Conservation (phyloP, 208 protist genomes). For the Acanthamoeba lenticulata region DNA sequence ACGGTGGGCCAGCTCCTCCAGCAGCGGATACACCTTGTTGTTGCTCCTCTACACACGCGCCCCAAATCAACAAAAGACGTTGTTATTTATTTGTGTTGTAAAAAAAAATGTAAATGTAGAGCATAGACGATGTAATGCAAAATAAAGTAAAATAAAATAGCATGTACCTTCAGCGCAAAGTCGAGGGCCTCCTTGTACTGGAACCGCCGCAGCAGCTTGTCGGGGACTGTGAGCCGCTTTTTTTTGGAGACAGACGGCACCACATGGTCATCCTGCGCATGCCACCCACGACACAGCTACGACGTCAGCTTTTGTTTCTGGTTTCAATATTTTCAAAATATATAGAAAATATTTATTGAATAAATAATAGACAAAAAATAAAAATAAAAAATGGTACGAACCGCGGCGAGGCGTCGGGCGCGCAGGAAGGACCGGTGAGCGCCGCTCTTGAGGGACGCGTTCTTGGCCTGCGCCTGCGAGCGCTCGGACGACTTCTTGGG, state of each 20-base stretch:
- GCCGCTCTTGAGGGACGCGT: neutral
- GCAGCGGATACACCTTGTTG: constrained; percentile 65
- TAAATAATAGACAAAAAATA: too few relatives aligned
- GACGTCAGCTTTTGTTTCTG: neutral
- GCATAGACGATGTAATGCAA: neutral
- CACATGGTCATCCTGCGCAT: neutral
- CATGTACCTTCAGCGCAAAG: constrained; percentile 59
- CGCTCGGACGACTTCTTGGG: neutral
- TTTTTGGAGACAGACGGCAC: neutral
- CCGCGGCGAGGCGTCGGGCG: neutral
- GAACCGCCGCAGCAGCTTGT: constrained; percentile 74
- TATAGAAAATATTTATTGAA: too few relatives aligned
- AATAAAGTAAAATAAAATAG: neutral
- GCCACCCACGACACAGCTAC: neutral
- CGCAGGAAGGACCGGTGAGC: constrained; percentile 73
- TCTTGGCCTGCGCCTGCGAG: neutral
- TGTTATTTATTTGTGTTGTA: neutral
- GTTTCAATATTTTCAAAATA: too few relatives aligned
- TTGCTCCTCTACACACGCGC: neutral
- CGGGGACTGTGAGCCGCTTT: neutral
- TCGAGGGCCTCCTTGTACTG: constrained; percentile 78
- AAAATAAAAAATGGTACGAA: too few relatives aligned
- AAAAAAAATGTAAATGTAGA: neutral
- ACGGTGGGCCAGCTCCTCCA: constrained; percentile 74
- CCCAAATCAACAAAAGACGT: neutral